Base-by-base conservation (phyloP, 495 filamentous ascomycete genomes). In the Hypoxylon crocopeplum region DNA sequence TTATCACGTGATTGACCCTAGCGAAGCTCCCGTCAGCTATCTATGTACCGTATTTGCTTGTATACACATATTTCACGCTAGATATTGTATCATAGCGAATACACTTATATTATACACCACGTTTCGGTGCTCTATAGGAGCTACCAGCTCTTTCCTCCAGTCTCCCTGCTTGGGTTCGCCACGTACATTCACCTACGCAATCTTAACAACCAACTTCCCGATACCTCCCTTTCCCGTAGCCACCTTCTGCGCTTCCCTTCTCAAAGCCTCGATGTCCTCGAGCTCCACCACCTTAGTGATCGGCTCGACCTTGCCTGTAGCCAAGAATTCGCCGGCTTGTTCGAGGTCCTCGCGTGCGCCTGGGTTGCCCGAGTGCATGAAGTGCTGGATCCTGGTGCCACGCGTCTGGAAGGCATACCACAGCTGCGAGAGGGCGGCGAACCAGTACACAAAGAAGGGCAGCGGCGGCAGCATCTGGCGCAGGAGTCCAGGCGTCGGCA, bases 191-290 rank as follows among this genome's bases (percentile, higher is more conserved):
- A 5, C 15, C 65, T 46, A 70, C n/a, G 51, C 58, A 56, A 82
- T 69, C 47, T 72, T 69, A 53, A 85, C 68, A 4, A 85, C 79
- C 55, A 83, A 66, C 67, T 83, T 84, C 21, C 84, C 84, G 19
- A 84, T 46, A 2, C 83, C 84, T 0, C 84, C 83, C 52, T 81
- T 83, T 2, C 74, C 76, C 16, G 71, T 72, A 17, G 69, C 73
- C 15, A 86, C 77, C 57, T 75, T 68, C 48, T 77, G 64, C 47
- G 78, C 80, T 13, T 69, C 81, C 24, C 62, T 57, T 53, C 72
- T 75, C 1, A 85, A 69, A 0, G 55, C 70, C 33, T 79, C 68
- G 1, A 83, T 56, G 66, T 85, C 78, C n/a, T 67, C 59, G 19
- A 84, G 48, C 16, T 72, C 55, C 12, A 73, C 78, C 21, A 61